These are phyloP conservation scores for Acer saccharum DNA, from an alignment of 345 rosid genomes.

Conservation along the genomic window DNA sequence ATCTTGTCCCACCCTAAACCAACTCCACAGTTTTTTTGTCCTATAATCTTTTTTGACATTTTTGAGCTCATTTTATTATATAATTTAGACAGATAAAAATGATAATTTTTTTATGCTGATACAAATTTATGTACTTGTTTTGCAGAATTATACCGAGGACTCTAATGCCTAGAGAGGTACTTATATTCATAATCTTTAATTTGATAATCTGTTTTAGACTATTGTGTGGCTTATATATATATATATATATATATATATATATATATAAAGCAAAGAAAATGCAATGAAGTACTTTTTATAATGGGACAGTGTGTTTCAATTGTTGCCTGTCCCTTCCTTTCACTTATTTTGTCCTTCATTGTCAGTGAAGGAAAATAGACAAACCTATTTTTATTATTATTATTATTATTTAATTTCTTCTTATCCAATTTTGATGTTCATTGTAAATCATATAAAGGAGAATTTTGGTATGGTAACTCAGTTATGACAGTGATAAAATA, in stretches of 20 bases:
- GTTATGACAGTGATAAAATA: not conserved
- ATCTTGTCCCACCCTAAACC: not conserved
- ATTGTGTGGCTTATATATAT: not conserved
- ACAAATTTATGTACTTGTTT: constrained; percentile 7
- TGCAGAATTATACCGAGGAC: constrained; percentile 88
- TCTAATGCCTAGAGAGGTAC: constrained; percentile 89
- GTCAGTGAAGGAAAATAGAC: not conserved
- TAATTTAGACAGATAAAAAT: not conserved
- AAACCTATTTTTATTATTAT: not conserved
- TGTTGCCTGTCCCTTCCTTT: not conserved
- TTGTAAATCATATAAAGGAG: not conserved
- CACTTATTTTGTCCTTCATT: not conserved
- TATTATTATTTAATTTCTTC: not conserved
- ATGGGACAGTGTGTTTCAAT: not conserved
- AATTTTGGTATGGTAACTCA: not conserved
- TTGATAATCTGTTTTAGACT: not conserved
- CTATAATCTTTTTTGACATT: too few species aligned
- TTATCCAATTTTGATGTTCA: not conserved
- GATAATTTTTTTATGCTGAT: not conserved
- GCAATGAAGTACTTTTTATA: not conserved
- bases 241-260: too few species aligned
- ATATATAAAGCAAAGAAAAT: not conserved
- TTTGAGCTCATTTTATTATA: not conserved
- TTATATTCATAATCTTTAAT: not conserved
- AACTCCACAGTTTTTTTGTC: not conserved